These are phyloP conservation scores for Podospora appendiculata DNA, from an alignment of 495 filamentous ascomycete species.

Conservation along the genomic window DNA sequence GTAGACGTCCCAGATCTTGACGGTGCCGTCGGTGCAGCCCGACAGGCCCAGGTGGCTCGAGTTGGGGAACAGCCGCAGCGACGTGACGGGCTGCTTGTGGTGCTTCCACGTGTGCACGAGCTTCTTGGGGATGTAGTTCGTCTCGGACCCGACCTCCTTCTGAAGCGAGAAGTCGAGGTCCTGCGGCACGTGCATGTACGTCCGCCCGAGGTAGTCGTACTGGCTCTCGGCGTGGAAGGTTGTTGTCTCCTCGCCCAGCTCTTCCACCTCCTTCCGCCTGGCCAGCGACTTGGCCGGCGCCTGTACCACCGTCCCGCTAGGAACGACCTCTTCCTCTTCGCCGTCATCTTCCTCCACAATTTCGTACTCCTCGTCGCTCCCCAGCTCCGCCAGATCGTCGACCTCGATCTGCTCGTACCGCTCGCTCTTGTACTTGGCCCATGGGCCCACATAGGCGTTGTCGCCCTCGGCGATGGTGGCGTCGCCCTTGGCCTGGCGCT, in stretches of 20 bases:
- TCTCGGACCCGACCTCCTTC: constrained; percentile 68
- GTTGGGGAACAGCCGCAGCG: constrained; percentile 77
- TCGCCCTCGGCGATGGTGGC: constrained; percentile 76
- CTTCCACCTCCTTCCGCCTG: constrained; percentile 49
- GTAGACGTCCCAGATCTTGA: constrained; percentile 95
- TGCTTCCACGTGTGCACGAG: constrained; percentile 81
- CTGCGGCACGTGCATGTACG: constrained; percentile 94
- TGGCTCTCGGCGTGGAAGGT: constrained; percentile 77
- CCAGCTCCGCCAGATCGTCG: constrained; percentile 51
- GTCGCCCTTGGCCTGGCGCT: constrained; percentile 77
- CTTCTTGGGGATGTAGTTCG: constrained; percentile 93
- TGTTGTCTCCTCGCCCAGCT: constrained; percentile 64
- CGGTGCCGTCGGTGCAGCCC: constrained; percentile 74
- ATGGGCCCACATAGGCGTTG: constrained; percentile 83
- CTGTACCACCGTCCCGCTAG: constrained; percentile 42
- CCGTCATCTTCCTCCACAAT: constrained; percentile 47
- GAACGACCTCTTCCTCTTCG: constrained; percentile 47
- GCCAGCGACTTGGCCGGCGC: constrained; percentile 50
- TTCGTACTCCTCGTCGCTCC: constrained; percentile 75
- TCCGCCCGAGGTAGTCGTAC: constrained; percentile 87
- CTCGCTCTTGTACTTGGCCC: constrained; percentile 70
- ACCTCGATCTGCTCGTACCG: constrained; percentile 55
- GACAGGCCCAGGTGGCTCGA: constrained; percentile 85
- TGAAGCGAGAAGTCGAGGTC: constrained; percentile 84
- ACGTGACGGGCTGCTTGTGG: constrained; percentile 74